Conservation (phyloP, 352 stramenopile species). For the Globisporangium nagaii region DNA sequence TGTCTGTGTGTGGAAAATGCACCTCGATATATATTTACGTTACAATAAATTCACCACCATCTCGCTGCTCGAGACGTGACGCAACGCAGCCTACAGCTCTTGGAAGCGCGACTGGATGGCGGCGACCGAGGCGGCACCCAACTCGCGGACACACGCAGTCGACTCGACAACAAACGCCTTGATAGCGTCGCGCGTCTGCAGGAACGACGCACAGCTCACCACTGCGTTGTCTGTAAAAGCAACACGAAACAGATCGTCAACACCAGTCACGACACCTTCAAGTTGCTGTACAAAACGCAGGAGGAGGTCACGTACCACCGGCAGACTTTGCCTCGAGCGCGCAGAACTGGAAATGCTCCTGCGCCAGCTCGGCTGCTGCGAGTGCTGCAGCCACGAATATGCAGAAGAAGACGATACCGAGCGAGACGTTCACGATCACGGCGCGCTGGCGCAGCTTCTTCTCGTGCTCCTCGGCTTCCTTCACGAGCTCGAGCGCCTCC, state of each 20-base stretch:
- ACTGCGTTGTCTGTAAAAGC: conserved; percentile 10
- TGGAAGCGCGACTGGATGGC: conserved; percentile 8
- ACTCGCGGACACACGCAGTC: conserved; percentile 23
- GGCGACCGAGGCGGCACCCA: conserved; percentile 1
- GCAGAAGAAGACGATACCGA: conserved; percentile 30
- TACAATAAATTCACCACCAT: conserved; percentile 17
- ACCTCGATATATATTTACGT: conserved; percentile 8
- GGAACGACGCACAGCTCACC: conserved; percentile 33
- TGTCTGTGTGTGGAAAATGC: background rate
- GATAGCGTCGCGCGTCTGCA: conserved; percentile 28
- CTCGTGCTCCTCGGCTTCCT: conserved; percentile 35
- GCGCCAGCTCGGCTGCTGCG: conserved; percentile 41
- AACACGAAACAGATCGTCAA: background rate
- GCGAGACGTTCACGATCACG: conserved; percentile 10
- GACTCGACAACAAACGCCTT: conserved; percentile 25
- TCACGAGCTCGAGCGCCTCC: conserved; percentile 33
- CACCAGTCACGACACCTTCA: background rate
- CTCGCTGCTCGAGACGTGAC: background rate
- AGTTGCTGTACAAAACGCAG: background rate
- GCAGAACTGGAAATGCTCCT: conserved; percentile 46
- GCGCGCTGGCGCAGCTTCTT: conserved; percentile 6
- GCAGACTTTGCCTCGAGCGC: conserved; percentile 21
- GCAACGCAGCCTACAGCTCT: conserved; percentile 13
- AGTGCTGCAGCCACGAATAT: conserved; percentile 40
- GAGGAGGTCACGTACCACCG: conserved; percentile 27